Base-by-base conservation (phyloP, 345 rosid species). In the Geranium brycei region DNA sequence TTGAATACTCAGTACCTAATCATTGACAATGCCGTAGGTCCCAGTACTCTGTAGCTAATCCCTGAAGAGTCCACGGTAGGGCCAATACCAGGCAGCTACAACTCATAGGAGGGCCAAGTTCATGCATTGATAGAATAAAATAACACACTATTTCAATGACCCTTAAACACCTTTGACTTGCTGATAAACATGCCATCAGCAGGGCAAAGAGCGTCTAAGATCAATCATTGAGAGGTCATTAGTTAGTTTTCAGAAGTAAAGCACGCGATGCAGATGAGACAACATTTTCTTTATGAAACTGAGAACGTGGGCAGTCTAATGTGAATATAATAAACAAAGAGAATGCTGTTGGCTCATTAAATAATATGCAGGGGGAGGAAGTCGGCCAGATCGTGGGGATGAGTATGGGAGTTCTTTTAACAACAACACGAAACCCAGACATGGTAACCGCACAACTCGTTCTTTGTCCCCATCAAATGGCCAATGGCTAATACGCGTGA, bases 311-410 rank as follows among this genome's bases (percentile, higher is more conserved):
- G 59, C 58, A 62, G 71, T 64, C 67, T 65, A 58, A 19, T 55
- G 28, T 18, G 69, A 68, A 59, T 67, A 75, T 57, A 73, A 67
- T 65, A 74, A 69, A 14, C 18, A 63, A 51, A 59, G n/a, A 14
- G 71, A 70, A 62, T 72, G 62, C 66, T 63, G 66, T 41, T 40
- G 76, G 73, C 69, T n/a, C 47, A 66, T 32, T 62, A 63, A 69
- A 75, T 4, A 65, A 64, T 38, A 57, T 0, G 51, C 2, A 1
- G 23, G 32, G 58, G 67, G 62, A 13, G 3, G 18, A 67, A 83
- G 78, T 64, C 73, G 80, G 77, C 81, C 63, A 69, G 68, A 70
- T 78, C 86, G 80, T 84, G 83, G 28, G 76, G 40, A 59, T 68
- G 79, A 73, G 68, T 57, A 56, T 64, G 67, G 67, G 57, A n/a